Evolutionary conservation across 805 yeast genomes (phyloP), one percentile per base, ranked within the genome.

Genomic region (Ogataea henricii): DNA sequence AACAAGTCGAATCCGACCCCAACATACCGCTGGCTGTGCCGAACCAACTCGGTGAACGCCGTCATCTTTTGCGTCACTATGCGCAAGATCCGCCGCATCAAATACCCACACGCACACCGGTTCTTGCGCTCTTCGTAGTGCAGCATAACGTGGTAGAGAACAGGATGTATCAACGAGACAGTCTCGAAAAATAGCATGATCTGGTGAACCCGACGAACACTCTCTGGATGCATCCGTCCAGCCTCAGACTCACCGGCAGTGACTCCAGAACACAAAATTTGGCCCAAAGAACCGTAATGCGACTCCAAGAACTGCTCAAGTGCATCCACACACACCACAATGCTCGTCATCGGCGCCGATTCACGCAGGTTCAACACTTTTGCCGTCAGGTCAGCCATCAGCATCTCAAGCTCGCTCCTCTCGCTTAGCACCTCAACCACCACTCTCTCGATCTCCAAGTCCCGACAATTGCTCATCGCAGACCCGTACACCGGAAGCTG

Each of bases 91-190:
- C 71, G 72, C 43, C 67, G 68, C 42, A 69, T 38, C 44, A 75
- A 69, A 49, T 62, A 72, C 43, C 62, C 71, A 0, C 76, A 66
- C 23, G 73, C 66, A 12, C 61, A 57, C 9, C 49, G 38, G 53
- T 73, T 66, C n/a, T 61, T 62, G 13, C 52, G 40, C 29, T 42
- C 43, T 34, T 75, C 76, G 46, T 69, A 77, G 43, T 66, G 60
- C 22, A 74, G 53, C 50, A 70, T 69, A n/a, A 78, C 58, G 49
- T 76, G 74, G 48, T 68, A 72, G 41, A 69, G 70, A 4, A 76
- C 52, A 3, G 78, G 63, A 40, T 72, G 62, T 20, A 70, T 54
- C 49, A 76, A 65, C 2, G 73, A 62, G 26, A 58, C 54, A 8
- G 67, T 48, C 29, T 61, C 60, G 13, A 58, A 46, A 40, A 59